These are phyloP conservation scores for Jasminum sambac DNA, from an alignment of 257 asterid species.

Conservation along the genomic window DNA sequence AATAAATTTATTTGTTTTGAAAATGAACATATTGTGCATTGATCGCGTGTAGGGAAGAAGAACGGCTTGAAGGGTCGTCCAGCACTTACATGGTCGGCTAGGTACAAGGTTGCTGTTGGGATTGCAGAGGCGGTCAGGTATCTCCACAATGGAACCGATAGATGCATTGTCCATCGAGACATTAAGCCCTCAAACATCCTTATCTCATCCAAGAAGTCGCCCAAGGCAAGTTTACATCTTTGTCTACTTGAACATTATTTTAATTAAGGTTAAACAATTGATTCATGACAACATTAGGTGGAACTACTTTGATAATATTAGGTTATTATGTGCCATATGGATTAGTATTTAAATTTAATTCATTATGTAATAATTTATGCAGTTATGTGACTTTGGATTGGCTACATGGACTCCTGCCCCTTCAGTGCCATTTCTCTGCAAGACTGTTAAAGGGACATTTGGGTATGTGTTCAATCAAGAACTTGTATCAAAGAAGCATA, in stretches of 20 bases:
- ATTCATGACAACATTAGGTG: conserved; percentile 24
- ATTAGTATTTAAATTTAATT: conserved; percentile 23
- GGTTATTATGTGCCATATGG: not conserved
- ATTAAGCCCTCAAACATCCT: conserved; percentile 96
- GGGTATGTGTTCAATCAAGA: conserved; percentile 54
- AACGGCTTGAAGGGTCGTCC: conserved; percentile 56
- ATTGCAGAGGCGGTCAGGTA: conserved; percentile 79
- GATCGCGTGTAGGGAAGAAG: conserved; percentile 55
- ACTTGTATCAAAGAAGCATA: not conserved
- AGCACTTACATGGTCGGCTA: conserved; percentile 60
- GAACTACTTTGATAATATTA: conserved; percentile 19
- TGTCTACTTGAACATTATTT: conserved; percentile 15
- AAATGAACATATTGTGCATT: conserved; percentile 7
- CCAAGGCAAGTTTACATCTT: conserved; percentile 49
- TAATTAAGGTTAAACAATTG: no score
- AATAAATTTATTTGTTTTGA: not conserved
- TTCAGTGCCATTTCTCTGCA: conserved; percentile 86
- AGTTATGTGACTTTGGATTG: conserved; percentile 93
- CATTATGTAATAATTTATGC: conserved; percentile 19
- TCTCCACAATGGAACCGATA: conserved; percentile 74
- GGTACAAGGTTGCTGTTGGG: conserved; percentile 74
- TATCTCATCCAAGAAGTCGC: conserved; percentile 67
- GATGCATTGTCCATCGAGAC: conserved; percentile 91
- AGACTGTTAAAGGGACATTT: conserved; percentile 93
- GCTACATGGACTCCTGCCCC: conserved; percentile 95